Evolutionary conservation across 2,329 filamentous ascomycete species (phyloP), one percentile per base, ranked within the genome.

Genomic region (Dothiorella sarmentorum): DNA sequence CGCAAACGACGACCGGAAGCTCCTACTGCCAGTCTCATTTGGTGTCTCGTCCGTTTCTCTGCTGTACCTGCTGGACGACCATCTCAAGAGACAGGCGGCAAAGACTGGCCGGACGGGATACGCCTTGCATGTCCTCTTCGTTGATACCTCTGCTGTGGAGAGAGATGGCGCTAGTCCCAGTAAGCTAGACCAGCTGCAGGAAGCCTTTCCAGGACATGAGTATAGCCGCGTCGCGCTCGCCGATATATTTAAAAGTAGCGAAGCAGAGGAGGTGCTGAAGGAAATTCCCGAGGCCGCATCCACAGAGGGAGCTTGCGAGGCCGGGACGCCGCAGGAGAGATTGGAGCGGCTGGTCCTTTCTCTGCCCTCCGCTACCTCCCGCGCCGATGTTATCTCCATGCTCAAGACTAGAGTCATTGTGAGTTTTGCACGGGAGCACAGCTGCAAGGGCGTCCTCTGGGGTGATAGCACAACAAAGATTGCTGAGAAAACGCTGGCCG

Each of bases 391-490:
- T 4, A 73, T 86, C 26, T 80, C 84, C 13, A 83, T 91, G 24
- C 78, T 97, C 24, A 80, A 87, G 31, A 87, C 85, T 6, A 85
- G 89, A 64, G 76, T 96, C 4, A 81, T 97, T 29, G 77, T 91
- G 52, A 76, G 83, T 43, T 77, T 84, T 43, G 89, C 89, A 9
- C 80, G 82, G 61, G 71, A 76, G 15, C 75, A 80, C 26, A 75
- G 69, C 11, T 94, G 86, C 70, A 83, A 87, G 63, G 85, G 85
- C 11, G 81, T 97, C 40, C 75, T 97, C 1, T 87, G 94, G 73
- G 92, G 90, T 20, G 87, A 93, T 73, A 95, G 85, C 64, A 96
- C 94, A 18, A 97, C 91, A 4, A 84, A 86, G 15, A 84, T 99
- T 27, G 93, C 94, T 3, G 90, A 93, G 64, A 86, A 90, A 67